Evolutionary conservation across 495 filamentous ascomycete genomes (phyloP), one percentile per base, ranked within the genome.

Genomic region (Penicillium tannophilum): DNA sequence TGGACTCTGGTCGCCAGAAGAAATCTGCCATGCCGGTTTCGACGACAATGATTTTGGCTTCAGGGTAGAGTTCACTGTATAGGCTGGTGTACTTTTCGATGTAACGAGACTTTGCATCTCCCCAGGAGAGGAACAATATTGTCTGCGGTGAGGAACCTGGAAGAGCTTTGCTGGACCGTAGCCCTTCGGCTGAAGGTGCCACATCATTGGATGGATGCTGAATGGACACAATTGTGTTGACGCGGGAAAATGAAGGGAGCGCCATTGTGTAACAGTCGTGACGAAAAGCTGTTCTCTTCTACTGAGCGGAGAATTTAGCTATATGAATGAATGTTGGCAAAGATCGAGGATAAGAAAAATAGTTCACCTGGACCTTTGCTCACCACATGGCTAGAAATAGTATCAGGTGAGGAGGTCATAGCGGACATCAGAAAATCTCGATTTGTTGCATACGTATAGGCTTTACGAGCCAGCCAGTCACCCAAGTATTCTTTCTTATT

Each of bases 41-140:
- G 41, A 44, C 41, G 41, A 44, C 3, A 44, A 44, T 44, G 41
- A 44, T 44, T 9, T 7, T 44, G 41, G 41, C 41, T 17, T 17
- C 12, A 20, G 41, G 41, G 41, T 44, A 44, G 41, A 44, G 41
- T 20, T 19, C 41, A 1, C 41, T 19, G 16, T 44, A 44, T 19
- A 44, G 41, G 9, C n/a, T 44, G 16, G 41, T 44, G 41, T 44
- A 44, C 41, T 44, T 44, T 44, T 44, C 41, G 41, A 44, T 44
- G 41, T 44, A 17, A 19, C 41, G 41, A 44, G 2, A 17, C 16
- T 44, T 17, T 3, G 41, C 41, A 17, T 44, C 41, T 3, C 41
- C 41, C 41, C 41, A 44, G 12, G 41, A 44, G 41, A 44, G 41
- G 41, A 19, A 44, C 41, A 44, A 44, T 19, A 44, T 44, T 17